Evolutionary conservation across 352 stramenopile species (phyloP), one percentile per base, ranked within the genome.

Genomic region (Globisporangium cylindrosporum): DNA sequence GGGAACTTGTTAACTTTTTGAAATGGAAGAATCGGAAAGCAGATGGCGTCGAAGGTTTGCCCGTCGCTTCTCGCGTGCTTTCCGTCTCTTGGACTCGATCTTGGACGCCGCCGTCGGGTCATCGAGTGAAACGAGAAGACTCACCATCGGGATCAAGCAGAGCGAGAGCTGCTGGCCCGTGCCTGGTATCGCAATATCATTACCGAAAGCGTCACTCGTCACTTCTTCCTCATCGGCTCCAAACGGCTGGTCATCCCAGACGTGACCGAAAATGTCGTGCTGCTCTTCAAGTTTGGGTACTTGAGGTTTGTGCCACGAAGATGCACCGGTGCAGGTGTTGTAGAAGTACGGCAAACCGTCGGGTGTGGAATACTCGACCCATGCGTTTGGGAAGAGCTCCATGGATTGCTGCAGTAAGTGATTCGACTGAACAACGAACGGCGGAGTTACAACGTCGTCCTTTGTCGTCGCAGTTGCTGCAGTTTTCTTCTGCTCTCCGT

Each of bases 61-160:
- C 14, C 67, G 62, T 14, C 73, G 62, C 22, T 64, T 68, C 43
- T 71, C 76, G 5, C 80, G 77, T 14, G 78, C 79, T 63, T 76
- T 80, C n/a, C 67, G 71, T 34, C 83, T 68, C 59, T 73, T 62
- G 29, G 69, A 71, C 58, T 86, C 81, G 24, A 86, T 71, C 48
- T 90, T 91, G 0, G 77, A 65, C 18, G 75, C 79, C 6, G 83
- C 85, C 6, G 79, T 84, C 3, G 83, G 85, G 55, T 92, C 73
- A 57, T 93, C 85, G 14, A 93, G 76, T 15, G 78, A 88, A 0
- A 76, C 75, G 2, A 93, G 72, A 4, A 80, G 79, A 62, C 82
- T 92, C 62, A 87, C 81, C 71, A 91, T 83, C 41, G 85, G 85
- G 46, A 92, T 84, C 66, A 93, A 70, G 48, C 81, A 92, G 15